Percentiles rank a stretch among this genome's conserved stretches.
Evolutionary conservation across 2,329 filamentous ascomycete genomes (phyloP).

Genomic region (Beauveria bassiana): DNA sequence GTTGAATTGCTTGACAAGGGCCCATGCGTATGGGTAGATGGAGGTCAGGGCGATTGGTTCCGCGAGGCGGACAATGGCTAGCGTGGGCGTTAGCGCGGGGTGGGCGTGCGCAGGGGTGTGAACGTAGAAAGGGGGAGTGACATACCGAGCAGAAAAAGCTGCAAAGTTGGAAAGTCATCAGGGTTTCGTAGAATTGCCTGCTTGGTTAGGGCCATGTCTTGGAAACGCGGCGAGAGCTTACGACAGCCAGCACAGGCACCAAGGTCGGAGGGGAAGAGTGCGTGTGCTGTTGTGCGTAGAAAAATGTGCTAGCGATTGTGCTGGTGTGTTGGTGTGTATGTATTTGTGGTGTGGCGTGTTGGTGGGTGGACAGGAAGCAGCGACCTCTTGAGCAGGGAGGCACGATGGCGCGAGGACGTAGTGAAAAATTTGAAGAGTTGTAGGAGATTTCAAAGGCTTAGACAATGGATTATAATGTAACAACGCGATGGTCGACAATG

Average conservation of each 20-base stretch:
- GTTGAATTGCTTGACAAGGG: conserved; percentile 68
- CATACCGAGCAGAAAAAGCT: conserved; percentile 79
- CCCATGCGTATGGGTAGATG: conserved; percentile 88
- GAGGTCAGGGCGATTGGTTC: conserved; percentile 90
- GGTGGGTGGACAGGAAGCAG: background rate
- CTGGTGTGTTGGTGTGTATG: background rate
- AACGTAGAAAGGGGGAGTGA: background rate
- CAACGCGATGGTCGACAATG: background rate
- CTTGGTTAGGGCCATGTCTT: conserved; percentile 45
- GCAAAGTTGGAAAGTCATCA: conserved; percentile 70
- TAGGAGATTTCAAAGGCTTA: background rate
- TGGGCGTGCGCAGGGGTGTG: background rate
- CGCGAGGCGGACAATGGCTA: conserved; percentile 85
- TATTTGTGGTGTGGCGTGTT: background rate
- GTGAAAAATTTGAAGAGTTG: background rate
- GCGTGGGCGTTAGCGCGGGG: conserved; percentile 14
- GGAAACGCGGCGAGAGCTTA: conserved; percentile 34
- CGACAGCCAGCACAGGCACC: conserved; percentile 34
- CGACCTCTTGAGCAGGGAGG: background rate
- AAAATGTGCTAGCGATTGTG: background rate
- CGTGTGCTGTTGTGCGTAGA: conserved; percentile 18
- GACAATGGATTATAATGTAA: background rate
- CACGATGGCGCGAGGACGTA: background rate
- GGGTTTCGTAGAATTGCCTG: conserved; percentile 49
- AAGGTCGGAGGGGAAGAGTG: conserved; percentile 9